Percentiles rank a stretch among this genome's conserved stretches.
These are phyloP conservation scores for Cercospora sp. DNA, from an alignment of 2,329 filamentous ascomycete genomes.

Conservation along the genomic window DNA sequence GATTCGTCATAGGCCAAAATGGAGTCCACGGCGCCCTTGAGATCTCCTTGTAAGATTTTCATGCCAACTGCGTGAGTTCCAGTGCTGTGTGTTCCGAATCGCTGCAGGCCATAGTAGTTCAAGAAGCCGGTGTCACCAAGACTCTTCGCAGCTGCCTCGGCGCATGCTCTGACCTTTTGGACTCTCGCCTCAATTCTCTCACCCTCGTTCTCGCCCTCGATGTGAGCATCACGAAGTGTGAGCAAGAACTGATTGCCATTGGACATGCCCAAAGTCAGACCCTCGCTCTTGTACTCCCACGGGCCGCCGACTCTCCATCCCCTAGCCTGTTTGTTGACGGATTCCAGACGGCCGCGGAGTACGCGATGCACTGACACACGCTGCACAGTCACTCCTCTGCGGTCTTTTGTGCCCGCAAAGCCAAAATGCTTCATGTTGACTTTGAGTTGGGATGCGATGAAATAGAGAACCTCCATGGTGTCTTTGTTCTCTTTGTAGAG, in stretches of 20 bases:
- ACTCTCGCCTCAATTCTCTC: constrained; percentile 39
- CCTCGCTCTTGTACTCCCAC: constrained; percentile 71
- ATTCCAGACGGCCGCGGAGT: constrained; percentile 63
- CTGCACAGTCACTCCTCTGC: constrained; percentile 82
- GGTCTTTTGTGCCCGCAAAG: constrained; percentile 90
- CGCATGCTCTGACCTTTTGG: constrained; percentile 52
- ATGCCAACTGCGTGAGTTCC: constrained; percentile 84
- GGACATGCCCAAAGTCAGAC: constrained; percentile 80
- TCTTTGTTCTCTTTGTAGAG: constrained; percentile 97
- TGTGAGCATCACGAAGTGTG: constrained; percentile 80
- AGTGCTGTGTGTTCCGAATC: constrained; percentile 85
- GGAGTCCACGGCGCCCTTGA: constrained; percentile 74
- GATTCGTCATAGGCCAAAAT: constrained; percentile 72
- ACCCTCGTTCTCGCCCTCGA: constrained; percentile 51
- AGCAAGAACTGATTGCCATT: constrained; percentile 91
- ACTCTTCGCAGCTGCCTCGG: constrained; percentile 63
- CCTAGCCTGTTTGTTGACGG: constrained; percentile 62
- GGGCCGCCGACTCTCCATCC: constrained; percentile 67
- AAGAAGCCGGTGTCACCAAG: constrained; percentile 79
- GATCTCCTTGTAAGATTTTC: constrained; percentile 79
- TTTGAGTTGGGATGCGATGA: constrained; percentile 72
- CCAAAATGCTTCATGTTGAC: constrained; percentile 67
- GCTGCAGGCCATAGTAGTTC: constrained; percentile 97
- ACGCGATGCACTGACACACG: constrained; percentile 68
- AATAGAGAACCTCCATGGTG: constrained; percentile 85